Base-by-base conservation (phyloP, 257 asterid genomes). In the Penstemon barbatus region DNA sequence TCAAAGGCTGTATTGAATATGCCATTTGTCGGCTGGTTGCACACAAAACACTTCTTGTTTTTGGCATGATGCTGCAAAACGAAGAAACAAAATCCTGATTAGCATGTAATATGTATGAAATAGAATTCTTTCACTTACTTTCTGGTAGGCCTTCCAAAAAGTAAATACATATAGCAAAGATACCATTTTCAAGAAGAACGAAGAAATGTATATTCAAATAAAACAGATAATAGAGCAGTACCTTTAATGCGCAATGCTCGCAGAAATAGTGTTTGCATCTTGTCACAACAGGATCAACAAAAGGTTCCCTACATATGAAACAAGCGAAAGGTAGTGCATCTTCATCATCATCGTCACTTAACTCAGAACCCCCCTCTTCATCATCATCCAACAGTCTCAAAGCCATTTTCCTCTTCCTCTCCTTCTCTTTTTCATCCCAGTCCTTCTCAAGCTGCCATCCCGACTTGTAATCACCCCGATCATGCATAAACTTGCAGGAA, bases 371-470 rank as follows among this genome's bases (percentile, higher is more conserved):
- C 52, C 71, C 78, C 37, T 79, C 96, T 7, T 82, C 92, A 57
- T 82, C 91, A 44, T 81, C 92, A 43, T 85, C 89, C 42, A 76
- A 71, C 81, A 71, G 25, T 36, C 84, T 80, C 86, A 81, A 71
- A 45, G 95, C 91, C 81, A 89, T 50, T 55, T 80, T 91, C 71
- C 76, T 84, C 53, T 80, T 76, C 80, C 92, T 86, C 7, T 69
- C 82, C 78, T 91, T 91, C 82, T 91, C 95, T 59, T 84, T 85
- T 70, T 91, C 97, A 2, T 91, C 95, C 96, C 97, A 94, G 60
- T 94, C 97, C 72, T 78, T 86, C 74, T 94, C 97, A 36, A 94
- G 70, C 83, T 91, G 99, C 99, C 97, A 94, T 12, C 99, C 99
- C 1, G 96, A 74, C 82, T 91, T 89, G 68, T 94, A 94, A 75